These are phyloP conservation scores for Alternaria arbusti DNA, from an alignment of 2,329 filamentous ascomycete species.

Conservation along the genomic window DNA sequence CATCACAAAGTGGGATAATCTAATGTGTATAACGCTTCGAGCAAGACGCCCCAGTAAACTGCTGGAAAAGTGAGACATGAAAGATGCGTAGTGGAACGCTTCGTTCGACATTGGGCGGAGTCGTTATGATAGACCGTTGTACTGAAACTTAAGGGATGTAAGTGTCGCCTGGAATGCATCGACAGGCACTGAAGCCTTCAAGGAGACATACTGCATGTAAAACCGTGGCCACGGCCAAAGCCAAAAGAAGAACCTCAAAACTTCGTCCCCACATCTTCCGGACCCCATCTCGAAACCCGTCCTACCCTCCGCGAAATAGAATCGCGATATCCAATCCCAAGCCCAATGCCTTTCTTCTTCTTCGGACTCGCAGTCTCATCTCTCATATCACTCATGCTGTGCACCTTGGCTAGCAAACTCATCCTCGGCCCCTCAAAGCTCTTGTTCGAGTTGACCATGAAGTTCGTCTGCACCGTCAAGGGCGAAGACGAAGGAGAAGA, in stretches of 20 bases:
- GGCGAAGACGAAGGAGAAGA: slow-evolving; percentile 13
- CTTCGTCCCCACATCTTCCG: background rate
- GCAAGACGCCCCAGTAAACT: background rate
- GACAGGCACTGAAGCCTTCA: background rate
- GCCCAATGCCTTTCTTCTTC: background rate
- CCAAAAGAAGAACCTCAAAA: background rate
- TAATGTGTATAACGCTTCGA: background rate
- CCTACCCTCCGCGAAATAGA: background rate
- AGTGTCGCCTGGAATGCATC: too few relatives aligned
- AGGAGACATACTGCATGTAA: background rate
- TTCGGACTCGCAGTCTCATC: slow-evolving; percentile 4
- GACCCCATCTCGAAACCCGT: background rate
- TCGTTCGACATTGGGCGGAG: background rate
- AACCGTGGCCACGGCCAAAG: background rate
- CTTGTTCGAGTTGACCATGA: slow-evolving; percentile 14
- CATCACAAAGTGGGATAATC: background rate
- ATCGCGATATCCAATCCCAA: slow-evolving; percentile 2
- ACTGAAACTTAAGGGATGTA: background rate
- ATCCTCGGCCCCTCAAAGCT: slow-evolving; percentile 27
- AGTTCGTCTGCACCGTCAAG: slow-evolving; percentile 27
- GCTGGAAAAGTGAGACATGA: background rate
- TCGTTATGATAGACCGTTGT: background rate
- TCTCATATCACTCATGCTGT: slow-evolving; percentile 14
- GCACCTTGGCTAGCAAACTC: slow-evolving; percentile 15
- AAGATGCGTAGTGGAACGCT: background rate